Base-by-base conservation (phyloP, 345 rosid species). In the Kandelia obovata region DNA sequence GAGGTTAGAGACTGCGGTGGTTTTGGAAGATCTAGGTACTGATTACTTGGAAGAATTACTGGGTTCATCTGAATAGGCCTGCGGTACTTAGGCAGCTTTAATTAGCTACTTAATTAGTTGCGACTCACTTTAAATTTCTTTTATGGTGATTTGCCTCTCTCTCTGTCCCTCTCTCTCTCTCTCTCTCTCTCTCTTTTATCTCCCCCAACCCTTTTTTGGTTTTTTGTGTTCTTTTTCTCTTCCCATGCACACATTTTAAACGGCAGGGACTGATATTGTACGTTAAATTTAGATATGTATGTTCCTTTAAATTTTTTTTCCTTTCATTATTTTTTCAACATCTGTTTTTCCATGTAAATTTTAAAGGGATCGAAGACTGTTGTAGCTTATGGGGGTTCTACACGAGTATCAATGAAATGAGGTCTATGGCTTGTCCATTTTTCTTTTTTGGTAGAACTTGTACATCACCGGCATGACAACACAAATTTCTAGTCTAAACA, bases 11-110 rank as follows among this genome's bases (percentile, higher is more conserved):
- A 88, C 83, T 73, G 82, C 76, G 20, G 80, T 90, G 67, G 92
- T 87, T 10, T 72, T 90, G 47, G 96, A 92, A 79, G 98, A 92
- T 83, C 80, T 86, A 69, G 97, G 97, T 46, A 71, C 86, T 30
- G 87, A 92, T 72, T 89, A 79, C 53, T 84, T 92, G 71, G 97
- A 92, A 55, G 67, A 89, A 55, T 85, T 92, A 26, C 62, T 90
- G 70, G 78, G 61, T 56, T 75, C 84, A n/a, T 83, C 84, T 61
- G 72, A 82, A 58, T 73, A 68, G 23, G 30, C 52, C 23, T 7
- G 26, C 4, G 13, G 19, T 8, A 62, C 69, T 58, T 64, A 65
- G 70, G 58, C 53, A 72, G 21, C 49, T 43, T 43, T 3, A 43
- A 43, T 13, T 13, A 13, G 49, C 35, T 15, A 37, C 34, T 11